Conservation (phyloP, 2,329 filamentous ascomycete species). For the Onygenales sp. region DNA sequence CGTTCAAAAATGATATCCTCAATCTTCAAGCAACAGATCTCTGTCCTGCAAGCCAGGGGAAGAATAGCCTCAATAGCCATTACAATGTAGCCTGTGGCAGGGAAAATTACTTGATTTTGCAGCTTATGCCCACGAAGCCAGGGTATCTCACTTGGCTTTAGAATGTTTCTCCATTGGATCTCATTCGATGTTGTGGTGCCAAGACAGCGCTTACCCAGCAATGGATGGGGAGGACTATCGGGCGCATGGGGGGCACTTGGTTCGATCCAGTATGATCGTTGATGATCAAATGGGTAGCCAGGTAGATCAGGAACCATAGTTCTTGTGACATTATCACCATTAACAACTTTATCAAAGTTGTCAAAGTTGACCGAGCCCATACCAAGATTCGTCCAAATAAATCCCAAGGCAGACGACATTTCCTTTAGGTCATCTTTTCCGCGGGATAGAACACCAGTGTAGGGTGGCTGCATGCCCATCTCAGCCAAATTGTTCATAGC, state of each 20-base stretch:
- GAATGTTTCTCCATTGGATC: slow-evolving; percentile 15
- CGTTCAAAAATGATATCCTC: slow-evolving; percentile 10
- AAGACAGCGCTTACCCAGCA: slow-evolving; percentile 4
- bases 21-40: slow-evolving; percentile 11
- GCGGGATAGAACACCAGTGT: slow-evolving; percentile 9
- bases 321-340: not conserved
- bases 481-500: slow-evolving; percentile 5
- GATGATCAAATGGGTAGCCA: slow-evolving; percentile 6
- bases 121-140: slow-evolving; percentile 22
- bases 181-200: not conserved
- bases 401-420: slow-evolving; percentile 14
- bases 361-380: slow-evolving; percentile 9
- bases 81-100: slow-evolving; percentile 10
- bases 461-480: slow-evolving; percentile 4
- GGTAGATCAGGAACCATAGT: not conserved
- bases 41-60: not conserved
- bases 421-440: slow-evolving; percentile 9
- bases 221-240: slow-evolving; percentile 2
- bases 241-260: slow-evolving; percentile 1
- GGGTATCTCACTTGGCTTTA: slow-evolving; percentile 15
- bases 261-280: slow-evolving; percentile 7
- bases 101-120: slow-evolving; percentile 19
- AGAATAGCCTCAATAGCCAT: slow-evolving; percentile 11
- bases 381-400: slow-evolving; percentile 9
- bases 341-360: not conserved